Evolutionary conservation across 2,329 filamentous ascomycete genomes (phyloP).

Genomic region (Hypoxylon sp.): DNA sequence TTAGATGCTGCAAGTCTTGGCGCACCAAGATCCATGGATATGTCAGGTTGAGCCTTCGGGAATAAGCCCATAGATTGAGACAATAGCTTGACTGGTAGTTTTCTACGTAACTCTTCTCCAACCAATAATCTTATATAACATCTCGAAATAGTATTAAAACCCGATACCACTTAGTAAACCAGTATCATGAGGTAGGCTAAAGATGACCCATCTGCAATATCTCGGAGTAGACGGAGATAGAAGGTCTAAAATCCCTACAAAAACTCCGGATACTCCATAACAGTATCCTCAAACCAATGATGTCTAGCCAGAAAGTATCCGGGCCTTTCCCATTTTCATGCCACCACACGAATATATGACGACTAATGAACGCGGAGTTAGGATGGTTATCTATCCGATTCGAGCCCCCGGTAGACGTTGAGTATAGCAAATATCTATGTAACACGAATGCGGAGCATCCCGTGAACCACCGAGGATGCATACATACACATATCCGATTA

Average conservation of each 20-base stretch:
- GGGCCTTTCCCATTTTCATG: not conserved
- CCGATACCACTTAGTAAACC: conserved; percentile 3
- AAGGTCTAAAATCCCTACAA: conserved; percentile 2
- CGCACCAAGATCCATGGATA: not conserved
- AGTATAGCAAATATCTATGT: not conserved
- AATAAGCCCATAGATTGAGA: not conserved
- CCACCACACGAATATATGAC: not conserved
- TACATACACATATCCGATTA: not conserved
- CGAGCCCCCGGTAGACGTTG: not conserved
- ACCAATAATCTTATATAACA: not conserved
- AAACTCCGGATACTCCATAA: not conserved
- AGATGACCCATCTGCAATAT: conserved; percentile 4
- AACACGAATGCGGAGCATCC: not conserved
- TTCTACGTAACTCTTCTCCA: not conserved
- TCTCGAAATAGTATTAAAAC: not conserved
- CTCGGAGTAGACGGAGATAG: conserved; percentile 28
- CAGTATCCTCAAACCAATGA: not conserved
- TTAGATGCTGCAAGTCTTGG: conserved; percentile 17
- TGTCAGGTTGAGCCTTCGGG: not conserved
- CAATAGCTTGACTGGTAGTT: not conserved
- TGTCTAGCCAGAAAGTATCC: not conserved
- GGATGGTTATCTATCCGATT: not conserved
- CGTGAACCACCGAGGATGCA: not conserved
- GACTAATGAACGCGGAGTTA: not conserved
- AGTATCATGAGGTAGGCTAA: not conserved